These are phyloP conservation scores for Torulaspora pretoriensis DNA, from an alignment of 1,139 yeast species.

Conservation along the genomic window DNA sequence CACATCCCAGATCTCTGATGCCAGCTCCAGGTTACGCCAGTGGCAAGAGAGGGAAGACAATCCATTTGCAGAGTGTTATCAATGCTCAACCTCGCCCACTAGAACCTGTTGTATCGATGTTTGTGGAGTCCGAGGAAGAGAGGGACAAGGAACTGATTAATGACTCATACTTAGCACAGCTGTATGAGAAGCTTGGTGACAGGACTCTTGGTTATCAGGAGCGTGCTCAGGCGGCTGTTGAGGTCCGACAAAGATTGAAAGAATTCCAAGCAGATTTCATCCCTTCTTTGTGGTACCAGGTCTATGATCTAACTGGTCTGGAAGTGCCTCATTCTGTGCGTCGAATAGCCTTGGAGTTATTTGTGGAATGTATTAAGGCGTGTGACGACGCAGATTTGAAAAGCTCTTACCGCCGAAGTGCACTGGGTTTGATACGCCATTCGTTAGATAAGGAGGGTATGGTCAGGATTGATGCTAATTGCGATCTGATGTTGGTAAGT, in stretches of 20 bases:
- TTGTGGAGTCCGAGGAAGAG: neutral
- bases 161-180: slow-evolving; percentile 22
- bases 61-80: slow-evolving; percentile 7
- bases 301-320: slow-evolving; percentile 50
- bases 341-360: slow-evolving; percentile 49
- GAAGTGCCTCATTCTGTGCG: slow-evolving; percentile 45
- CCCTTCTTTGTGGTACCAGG: slow-evolving; percentile 74
- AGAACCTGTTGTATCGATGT: neutral
- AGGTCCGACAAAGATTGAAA: slow-evolving; percentile 49
- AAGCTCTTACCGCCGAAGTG: slow-evolving; percentile 8
- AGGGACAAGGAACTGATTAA: slow-evolving; percentile 20
- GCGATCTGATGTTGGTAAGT: slow-evolving; percentile 6
- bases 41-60: slow-evolving; percentile 5
- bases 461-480: slow-evolving; percentile 1
- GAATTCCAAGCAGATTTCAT: slow-evolving; percentile 55
- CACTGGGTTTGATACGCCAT: slow-evolving; percentile 3
- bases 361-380: slow-evolving; percentile 50
- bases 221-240: slow-evolving; percentile 50
- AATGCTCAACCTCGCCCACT: neutral
- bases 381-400: slow-evolving; percentile 7
- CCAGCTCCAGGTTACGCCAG: slow-evolving; percentile 12
- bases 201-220: slow-evolving; percentile 25
- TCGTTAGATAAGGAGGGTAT: neutral
- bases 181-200: slow-evolving; percentile 14
- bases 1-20: slow-evolving; percentile 1